Percentiles rank a stretch among this genome's conserved stretches.
Evolutionary conservation across 2,329 filamentous ascomycete species (phyloP).

Genomic region (Ophiocordyceps camponoti-floridani): DNA sequence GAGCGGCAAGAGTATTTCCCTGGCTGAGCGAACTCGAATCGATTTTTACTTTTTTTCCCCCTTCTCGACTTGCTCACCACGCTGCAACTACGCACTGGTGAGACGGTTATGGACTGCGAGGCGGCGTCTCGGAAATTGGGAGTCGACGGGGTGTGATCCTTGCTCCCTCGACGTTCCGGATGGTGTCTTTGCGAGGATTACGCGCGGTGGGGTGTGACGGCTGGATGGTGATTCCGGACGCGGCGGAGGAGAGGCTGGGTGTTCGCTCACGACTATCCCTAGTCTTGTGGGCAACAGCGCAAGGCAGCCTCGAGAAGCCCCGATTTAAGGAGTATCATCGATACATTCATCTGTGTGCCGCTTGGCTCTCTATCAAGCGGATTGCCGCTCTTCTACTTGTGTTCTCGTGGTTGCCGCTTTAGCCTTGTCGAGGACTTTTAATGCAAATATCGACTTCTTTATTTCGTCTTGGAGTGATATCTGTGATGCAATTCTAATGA

Average conservation of each 20-base stretch:
- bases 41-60: slow-evolving; percentile 9
- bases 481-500: background rate
- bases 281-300: background rate
- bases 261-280: slow-evolving; percentile 1
- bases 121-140: slow-evolving; percentile 5
- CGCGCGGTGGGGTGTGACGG: slow-evolving; percentile 3
- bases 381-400: slow-evolving; percentile 9
- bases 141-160: background rate
- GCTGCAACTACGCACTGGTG: slow-evolving; percentile 9
- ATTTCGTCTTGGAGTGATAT: background rate
- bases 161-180: slow-evolving; percentile 2
- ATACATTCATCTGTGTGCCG: slow-evolving; percentile 9
- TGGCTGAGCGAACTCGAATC: slow-evolving; percentile 19
- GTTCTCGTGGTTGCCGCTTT: slow-evolving; percentile 7
- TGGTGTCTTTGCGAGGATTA: slow-evolving; percentile 1
- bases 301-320: background rate
- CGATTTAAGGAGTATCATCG: slow-evolving; percentile 8
- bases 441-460: slow-evolving; percentile 41
- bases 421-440: slow-evolving; percentile 43
- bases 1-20: slow-evolving; percentile 25
- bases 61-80: slow-evolving; percentile 6
- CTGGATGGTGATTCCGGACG: slow-evolving; percentile 2
- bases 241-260: background rate
- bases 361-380: slow-evolving; percentile 6
- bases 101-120: slow-evolving; percentile 13